Evolutionary conservation across 768 basidiomycete species (phyloP).

Genomic region (Trametes cingulata): DNA sequence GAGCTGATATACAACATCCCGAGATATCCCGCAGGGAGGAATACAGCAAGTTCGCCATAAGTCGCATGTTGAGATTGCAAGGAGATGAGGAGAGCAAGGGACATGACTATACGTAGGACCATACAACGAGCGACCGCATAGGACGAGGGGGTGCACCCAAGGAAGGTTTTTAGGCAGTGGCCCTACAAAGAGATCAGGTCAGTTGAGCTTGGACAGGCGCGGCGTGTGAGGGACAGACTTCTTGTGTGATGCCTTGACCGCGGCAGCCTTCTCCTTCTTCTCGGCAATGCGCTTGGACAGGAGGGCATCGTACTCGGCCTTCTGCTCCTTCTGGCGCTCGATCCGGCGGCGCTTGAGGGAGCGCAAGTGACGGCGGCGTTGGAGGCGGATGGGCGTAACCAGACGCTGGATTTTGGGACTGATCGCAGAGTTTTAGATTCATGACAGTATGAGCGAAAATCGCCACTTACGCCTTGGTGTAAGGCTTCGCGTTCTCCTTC

Average conservation of each 20-base stretch:
- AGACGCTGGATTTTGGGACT: conserved; percentile 97
- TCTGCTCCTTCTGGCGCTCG: conserved; percentile 93
- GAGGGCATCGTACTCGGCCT: conserved; percentile 86
- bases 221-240: conserved; percentile 46
- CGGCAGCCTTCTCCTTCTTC: conserved; percentile 89
- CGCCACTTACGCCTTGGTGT: conserved; percentile 88
- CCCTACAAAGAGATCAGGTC: background rate
- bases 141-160: conserved; percentile 15
- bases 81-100: conserved; percentile 27
- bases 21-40: background rate
- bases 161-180: conserved; percentile 27
- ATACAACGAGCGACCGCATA: conserved; percentile 33
- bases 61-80: conserved; percentile 31
- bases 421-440: background rate
- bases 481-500: conserved; percentile 90
- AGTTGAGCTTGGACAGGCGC: background rate
- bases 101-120: conserved; percentile 33
- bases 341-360: conserved; percentile 86
- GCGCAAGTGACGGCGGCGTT: conserved; percentile 91
- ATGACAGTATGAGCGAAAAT: background rate
- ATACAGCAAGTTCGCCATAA: conserved; percentile 23
- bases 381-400: conserved; percentile 92
- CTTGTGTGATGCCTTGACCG: conserved; percentile 83
- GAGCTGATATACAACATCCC: conserved; percentile 19
- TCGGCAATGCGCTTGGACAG: conserved; percentile 89